Base-by-base conservation (phyloP, 2,329 filamentous ascomycete genomes). In the Phialemoniopsis sp. region DNA sequence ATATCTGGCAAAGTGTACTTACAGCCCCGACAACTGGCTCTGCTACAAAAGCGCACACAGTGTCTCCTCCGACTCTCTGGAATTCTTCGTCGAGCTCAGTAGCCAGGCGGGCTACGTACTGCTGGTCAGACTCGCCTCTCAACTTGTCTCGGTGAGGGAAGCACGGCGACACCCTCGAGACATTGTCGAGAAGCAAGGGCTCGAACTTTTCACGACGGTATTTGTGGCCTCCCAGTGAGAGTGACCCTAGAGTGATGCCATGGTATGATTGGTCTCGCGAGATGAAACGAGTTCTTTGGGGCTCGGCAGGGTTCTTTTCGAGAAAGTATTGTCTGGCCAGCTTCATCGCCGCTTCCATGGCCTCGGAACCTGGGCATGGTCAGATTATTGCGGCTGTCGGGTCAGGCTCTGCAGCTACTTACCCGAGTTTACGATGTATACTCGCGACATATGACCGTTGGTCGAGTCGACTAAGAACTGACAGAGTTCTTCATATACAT, bases 1-100 rank as follows among this genome's bases (percentile, higher is more conserved):
- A 21, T 30, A 21, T 30, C 26, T 35, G 14, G n/a, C n/a, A n/a
- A n/a, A n/a, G n/a, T n/a, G n/a, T n/a, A 58, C 65, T 60, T 69
- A 85, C 80, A 28, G 85, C 82, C 3, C 86, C 85, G 13, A 85
- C 83, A 2, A 90, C 72, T 0, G 85, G 81, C 57, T 90, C 86
- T 2, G 82, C 80, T 17, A 89, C 70, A 51, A 90, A 88, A 1
- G 81, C 85, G 38, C 79, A 83, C 1, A 89, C 81, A 0, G 68
- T 84, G 0, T 79, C 68, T 0, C 83, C 74, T 0, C 83, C 85
- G 1, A 87, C 54, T 2, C 70, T 60, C 42, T 73, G 66, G 46
- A 90, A 87, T 46, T 86, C 80, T 3, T 62, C 67, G 8, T 88
- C 84, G 2, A 91, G 64, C 53, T 89, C 83, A 4, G 70, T 57